A percentile compares a stretch with the other conserved stretches of the same genome.
Conservation (phyloP, 345 rosid species). For the Arabis hirsuta region DNA sequence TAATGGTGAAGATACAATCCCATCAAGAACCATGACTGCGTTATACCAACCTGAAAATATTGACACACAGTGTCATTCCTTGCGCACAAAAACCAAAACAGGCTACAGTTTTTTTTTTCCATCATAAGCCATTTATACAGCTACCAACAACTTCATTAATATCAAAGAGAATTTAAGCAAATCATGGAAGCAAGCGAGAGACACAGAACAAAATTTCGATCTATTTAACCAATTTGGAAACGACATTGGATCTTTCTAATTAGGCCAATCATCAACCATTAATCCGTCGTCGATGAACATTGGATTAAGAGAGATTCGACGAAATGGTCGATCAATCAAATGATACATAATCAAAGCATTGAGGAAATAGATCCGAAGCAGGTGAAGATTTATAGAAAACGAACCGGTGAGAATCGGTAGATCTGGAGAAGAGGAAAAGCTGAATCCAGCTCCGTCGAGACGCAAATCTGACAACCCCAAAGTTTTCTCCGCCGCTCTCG, state of each 20-base stretch:
- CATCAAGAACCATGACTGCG: constrained; percentile 71
- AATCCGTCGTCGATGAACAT: constrained; percentile 15
- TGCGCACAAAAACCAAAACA: not conserved
- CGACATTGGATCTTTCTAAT: not conserved
- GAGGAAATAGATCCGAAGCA: constrained; percentile 23
- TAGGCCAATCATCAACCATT: not conserved
- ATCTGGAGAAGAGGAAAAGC: constrained; percentile 30
- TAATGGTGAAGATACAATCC: constrained; percentile 70
- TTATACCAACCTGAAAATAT: constrained; percentile 26
- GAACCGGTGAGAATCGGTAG: constrained; percentile 40
- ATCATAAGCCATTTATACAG: not conserved
- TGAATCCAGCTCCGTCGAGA: constrained; percentile 30
- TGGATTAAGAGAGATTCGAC: constrained; percentile 3
- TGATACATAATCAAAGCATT: not conserved
- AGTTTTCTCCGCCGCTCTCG: not conserved
- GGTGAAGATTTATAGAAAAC: not conserved
- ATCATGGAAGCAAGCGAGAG: not conserved
- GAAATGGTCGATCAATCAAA: not conserved
- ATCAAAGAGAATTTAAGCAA: not conserved
- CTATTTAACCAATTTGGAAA: not conserved
- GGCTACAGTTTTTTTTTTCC: not conserved
- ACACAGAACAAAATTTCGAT: not conserved
- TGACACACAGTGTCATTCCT: not conserved
- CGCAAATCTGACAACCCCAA: not conserved
- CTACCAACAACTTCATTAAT: not conserved